Base-by-base conservation (phyloP, 345 rosid species). In the Camelina laxa region DNA sequence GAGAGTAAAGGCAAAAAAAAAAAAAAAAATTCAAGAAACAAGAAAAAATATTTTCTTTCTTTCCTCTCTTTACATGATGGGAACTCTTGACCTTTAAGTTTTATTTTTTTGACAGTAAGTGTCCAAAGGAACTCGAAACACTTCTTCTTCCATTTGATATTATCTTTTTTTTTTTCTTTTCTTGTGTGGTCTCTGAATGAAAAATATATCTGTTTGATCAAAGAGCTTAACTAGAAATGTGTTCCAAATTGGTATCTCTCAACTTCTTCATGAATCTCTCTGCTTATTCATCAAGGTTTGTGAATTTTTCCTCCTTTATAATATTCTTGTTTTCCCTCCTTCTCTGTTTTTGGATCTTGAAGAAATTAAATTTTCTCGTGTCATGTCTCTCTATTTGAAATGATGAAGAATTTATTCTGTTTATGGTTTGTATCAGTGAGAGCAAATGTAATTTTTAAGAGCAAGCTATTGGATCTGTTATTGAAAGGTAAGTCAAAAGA, bases 71-170 rank as follows among this genome's bases (percentile, higher is more conserved):
- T 64, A 33, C 24, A 63, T 70, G 71, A 64, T 64, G 65, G 59
- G 72, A 70, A 64, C 75, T 24, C 66, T 70, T 70, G 76, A 70
- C 72, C 75, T 76, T 64, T 70, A 63, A 27, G 47, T 55, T 33
- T 33, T 15, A n/a, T 15, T 20, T 16, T 21, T 9, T 41, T 33
- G 48, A 76, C 70, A 44, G 65, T 31, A 8, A 76, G 42, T 76
- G 64, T 59, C 61, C 44, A 61, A 62, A 76, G 30, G 6, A 62
- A 69, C 80, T 61, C 33, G 15, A 41, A 61, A 50, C 9, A 38
- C 60, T 60, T 75, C 62, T 60, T 20, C 55, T 54, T 51, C 49
- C 57, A 47, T 69, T 58, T 30, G 20, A 19, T 50, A 39, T 49
- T 44, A 6, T 13, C 5, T 19, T 50, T 60, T 41, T 49, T 55